Percentiles rank a stretch among this genome's conserved stretches.
phyloP scores from a whole-genome alignment of 2,329 filamentous ascomycete species.

The Verticillium longisporum region DNA sequence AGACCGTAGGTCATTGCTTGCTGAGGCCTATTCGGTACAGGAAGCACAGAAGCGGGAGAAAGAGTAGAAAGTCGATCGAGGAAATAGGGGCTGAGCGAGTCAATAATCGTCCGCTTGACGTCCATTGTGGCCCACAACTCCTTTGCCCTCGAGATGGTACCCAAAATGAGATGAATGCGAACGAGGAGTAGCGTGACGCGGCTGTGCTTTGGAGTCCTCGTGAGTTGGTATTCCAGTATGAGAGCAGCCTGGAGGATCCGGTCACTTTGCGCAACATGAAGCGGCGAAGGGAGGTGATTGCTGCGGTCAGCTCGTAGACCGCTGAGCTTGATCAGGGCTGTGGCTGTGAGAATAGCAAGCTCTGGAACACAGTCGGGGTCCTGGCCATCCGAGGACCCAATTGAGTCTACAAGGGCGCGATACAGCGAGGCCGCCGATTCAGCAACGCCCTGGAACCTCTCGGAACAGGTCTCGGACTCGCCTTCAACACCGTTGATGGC shows the following conservation, averaged over 20 bases:
- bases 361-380: slow-evolving; percentile 19
- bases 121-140: slow-evolving; percentile 43
- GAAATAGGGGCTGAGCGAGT: slow-evolving; percentile 46
- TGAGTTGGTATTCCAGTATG: slow-evolving; percentile 42
- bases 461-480: slow-evolving; percentile 2
- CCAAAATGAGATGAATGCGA: slow-evolving; percentile 43
- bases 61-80: slow-evolving; percentile 48
- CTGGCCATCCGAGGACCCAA: not conserved
- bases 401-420: slow-evolving; percentile 3
- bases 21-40: slow-evolving; percentile 5
- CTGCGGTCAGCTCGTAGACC: not conserved
- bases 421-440: slow-evolving; percentile 8
- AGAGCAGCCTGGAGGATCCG: slow-evolving; percentile 40
- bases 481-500: slow-evolving; percentile 2
- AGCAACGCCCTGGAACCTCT: slow-evolving; percentile 5
- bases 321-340: slow-evolving; percentile 23
- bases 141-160: slow-evolving; percentile 38
- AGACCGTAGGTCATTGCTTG: slow-evolving; percentile 32
- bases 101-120: slow-evolving; percentile 52
- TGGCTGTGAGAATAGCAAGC: slow-evolving; percentile 24
- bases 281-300: slow-evolving; percentile 6
- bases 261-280: slow-evolving; percentile 14
- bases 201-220: slow-evolving; percentile 36
- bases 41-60: slow-evolving; percentile 34
- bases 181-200: slow-evolving; percentile 42